Evolutionary conservation across 345 rosid genomes (phyloP).

Genomic region (Heritiera fomes): DNA sequence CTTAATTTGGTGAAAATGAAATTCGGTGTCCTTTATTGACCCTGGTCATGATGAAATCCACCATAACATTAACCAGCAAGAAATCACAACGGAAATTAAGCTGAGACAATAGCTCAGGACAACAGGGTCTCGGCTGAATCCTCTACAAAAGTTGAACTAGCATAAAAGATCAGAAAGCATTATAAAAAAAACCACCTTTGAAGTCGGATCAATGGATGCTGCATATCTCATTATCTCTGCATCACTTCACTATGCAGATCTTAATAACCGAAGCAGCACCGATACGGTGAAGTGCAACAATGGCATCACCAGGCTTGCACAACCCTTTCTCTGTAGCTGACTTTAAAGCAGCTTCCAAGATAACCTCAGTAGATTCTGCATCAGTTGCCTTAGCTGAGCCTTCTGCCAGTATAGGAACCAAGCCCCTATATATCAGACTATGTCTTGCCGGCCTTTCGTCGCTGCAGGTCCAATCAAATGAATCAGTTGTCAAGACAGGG

Average conservation of each 20-base stretch:
- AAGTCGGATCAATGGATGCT: slow-evolving; percentile 12
- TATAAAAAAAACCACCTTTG: not conserved
- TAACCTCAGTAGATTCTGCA: slow-evolving; percentile 81
- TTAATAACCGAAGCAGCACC: slow-evolving; percentile 85
- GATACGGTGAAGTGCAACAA: slow-evolving; percentile 82
- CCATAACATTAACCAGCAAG: not conserved
- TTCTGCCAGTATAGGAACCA: slow-evolving; percentile 80
- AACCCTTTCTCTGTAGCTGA: slow-evolving; percentile 62
- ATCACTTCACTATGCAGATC: slow-evolving; percentile 75
- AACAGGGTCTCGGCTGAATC: slow-evolving; percentile 16
- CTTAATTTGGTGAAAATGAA: too few species aligned
- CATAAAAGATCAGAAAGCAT: slow-evolving; percentile 5
- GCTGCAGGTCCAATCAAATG: slow-evolving; percentile 85
- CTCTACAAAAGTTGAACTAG: slow-evolving; percentile 13
- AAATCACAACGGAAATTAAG: not conserved
- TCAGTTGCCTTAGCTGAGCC: slow-evolving; percentile 95
- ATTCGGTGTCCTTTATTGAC: too few species aligned
- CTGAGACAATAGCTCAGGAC: not conserved
- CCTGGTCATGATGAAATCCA: not conserved
- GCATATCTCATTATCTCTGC: not conserved
- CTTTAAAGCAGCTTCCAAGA: slow-evolving; percentile 69
- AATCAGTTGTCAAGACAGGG: slow-evolving; percentile 78
- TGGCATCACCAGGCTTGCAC: slow-evolving; percentile 74
- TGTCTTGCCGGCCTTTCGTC: slow-evolving; percentile 91
- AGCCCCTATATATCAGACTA: slow-evolving; percentile 81